phyloP scores from a whole-genome alignment of 176 grass and related monocot species.

The Eragrostis nindensis region DNA sequence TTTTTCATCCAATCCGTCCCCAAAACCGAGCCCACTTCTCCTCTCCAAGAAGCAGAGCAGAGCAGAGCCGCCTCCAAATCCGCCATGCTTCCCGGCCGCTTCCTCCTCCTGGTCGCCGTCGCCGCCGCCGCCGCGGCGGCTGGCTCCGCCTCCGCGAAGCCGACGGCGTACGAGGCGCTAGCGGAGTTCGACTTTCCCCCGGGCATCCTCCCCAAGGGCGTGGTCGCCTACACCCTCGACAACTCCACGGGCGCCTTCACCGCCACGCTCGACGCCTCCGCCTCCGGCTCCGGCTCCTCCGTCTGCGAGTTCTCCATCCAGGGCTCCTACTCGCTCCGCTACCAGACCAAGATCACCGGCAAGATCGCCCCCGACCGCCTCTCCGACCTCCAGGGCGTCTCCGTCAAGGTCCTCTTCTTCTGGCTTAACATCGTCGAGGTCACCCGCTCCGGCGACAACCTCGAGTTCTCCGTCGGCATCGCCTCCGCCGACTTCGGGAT shows the following conservation, averaged over 20 bases:
- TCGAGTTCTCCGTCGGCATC: conserved; percentile 91
- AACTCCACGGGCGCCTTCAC: conserved; percentile 73
- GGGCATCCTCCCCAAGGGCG: conserved; percentile 80
- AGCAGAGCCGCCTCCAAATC: conserved; percentile 1
- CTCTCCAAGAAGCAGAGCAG: background rate
- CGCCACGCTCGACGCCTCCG: conserved; percentile 55
- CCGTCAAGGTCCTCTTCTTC: conserved; percentile 90
- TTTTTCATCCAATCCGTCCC: background rate
- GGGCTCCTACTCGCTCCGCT: conserved; percentile 86
- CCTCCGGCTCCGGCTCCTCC: conserved; percentile 34
- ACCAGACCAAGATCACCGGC: conserved; percentile 74
- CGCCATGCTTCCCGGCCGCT: conserved; percentile 32
- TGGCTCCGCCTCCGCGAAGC: conserved; percentile 30
- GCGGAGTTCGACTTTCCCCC: conserved; percentile 69
- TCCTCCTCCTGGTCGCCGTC: conserved; percentile 28
- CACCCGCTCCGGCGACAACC: conserved; percentile 52
- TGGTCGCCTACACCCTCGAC: conserved; percentile 70
- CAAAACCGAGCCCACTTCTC: background rate
- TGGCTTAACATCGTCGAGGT: conserved; percentile 98
- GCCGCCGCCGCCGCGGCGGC: background rate
- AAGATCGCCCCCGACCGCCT: conserved; percentile 59
- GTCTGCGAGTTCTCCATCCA: conserved; percentile 78
- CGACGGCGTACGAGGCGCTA: conserved; percentile 78
- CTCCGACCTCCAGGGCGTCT: conserved; percentile 64
- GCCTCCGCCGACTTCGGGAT: conserved; percentile 83